Percentiles rank a stretch among this genome's conserved stretches.
Conservation (phyloP, 1,139 yeast genomes). For the Candida glucosophila region DNA sequence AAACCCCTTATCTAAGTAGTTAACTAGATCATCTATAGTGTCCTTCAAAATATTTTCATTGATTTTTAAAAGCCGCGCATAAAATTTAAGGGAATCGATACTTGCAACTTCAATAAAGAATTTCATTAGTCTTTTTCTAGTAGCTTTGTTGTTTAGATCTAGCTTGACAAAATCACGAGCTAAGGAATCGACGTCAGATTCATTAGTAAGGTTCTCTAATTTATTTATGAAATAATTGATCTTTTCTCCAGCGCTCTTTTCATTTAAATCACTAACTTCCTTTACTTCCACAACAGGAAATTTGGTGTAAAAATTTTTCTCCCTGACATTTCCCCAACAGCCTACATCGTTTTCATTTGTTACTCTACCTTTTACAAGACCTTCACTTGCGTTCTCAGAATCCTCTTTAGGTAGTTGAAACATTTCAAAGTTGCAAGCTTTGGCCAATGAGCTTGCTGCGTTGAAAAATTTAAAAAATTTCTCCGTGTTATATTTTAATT, state of each 20-base stretch:
- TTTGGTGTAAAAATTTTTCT: slow-evolving; percentile 48
- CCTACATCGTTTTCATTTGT: slow-evolving; percentile 20
- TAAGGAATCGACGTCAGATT: slow-evolving; percentile 48
- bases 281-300: slow-evolving; percentile 25
- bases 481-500: slow-evolving; percentile 28
- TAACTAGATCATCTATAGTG: slow-evolving; percentile 47
- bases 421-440: slow-evolving; percentile 22
- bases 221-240: slow-evolving; percentile 34
- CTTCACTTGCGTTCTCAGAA: slow-evolving; percentile 12
- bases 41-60: slow-evolving; percentile 42
- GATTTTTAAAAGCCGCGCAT: slow-evolving; percentile 62
- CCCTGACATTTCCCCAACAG: slow-evolving; percentile 63
- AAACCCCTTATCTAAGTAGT: slow-evolving; percentile 50
- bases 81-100: slow-evolving; percentile 36
- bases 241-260: no score
- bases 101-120: slow-evolving; percentile 46
- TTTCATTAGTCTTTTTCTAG: slow-evolving; percentile 51
- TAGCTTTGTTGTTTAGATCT: slow-evolving; percentile 62
- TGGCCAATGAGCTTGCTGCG: slow-evolving; percentile 39
- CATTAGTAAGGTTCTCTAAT: slow-evolving; percentile 38
- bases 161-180: slow-evolving; percentile 45
- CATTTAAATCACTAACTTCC: slow-evolving; percentile 19
- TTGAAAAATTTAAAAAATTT: slow-evolving; percentile 37
- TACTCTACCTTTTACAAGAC: slow-evolving; percentile 16
- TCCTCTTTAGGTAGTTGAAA: slow-evolving; percentile 24